Percentiles rank a stretch among this genome's conserved stretches.
Evolutionary conservation across 1,284 basidiomycete genomes (phyloP).

Genomic region (Athelia psychrophila): DNA sequence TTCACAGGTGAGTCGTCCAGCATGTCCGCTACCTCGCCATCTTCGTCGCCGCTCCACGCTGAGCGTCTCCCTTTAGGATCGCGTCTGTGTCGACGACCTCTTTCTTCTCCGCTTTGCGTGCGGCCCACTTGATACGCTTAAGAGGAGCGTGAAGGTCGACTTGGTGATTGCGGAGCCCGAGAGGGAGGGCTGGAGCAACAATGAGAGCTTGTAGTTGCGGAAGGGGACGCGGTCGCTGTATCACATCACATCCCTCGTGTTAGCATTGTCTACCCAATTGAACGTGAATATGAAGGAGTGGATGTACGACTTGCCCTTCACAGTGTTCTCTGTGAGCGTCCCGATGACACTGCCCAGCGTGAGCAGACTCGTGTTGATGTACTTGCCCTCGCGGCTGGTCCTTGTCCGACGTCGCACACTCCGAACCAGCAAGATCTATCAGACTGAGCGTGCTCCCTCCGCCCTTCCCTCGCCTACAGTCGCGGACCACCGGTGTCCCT

Average conservation of each 20-base stretch:
- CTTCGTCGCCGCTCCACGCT: no score
- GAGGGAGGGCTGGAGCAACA: slow-evolving; percentile 92
- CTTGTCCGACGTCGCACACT: slow-evolving; percentile 92
- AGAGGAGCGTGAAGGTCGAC: slow-evolving; percentile 81
- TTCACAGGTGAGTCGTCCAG: slow-evolving; percentile 47
- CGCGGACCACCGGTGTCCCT: slow-evolving; percentile 66
- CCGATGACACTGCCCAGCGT: slow-evolving; percentile 90
- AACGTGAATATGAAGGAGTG: slow-evolving; percentile 1
- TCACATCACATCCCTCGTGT: neutral
- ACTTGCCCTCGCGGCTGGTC: slow-evolving; percentile 92
- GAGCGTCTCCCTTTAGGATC: slow-evolving; percentile 85
- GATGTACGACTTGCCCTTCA: slow-evolving; percentile 67
- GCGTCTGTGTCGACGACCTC: slow-evolving; percentile 93
- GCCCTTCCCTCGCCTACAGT: slow-evolving; percentile 68
- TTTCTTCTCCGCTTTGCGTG: slow-evolving; percentile 88
- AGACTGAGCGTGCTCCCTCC: slow-evolving; percentile 81
- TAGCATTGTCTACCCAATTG: slow-evolving; percentile 2
- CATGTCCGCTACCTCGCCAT: slow-evolving; percentile 23
- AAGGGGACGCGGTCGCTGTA: slow-evolving; percentile 87
- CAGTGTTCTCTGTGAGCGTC: slow-evolving; percentile 83
- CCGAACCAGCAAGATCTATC: slow-evolving; percentile 96
- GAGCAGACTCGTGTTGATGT: slow-evolving; percentile 90
- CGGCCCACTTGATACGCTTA: slow-evolving; percentile 84
- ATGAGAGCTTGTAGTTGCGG: slow-evolving; percentile 92
- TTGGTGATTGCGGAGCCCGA: slow-evolving; percentile 90